These are phyloP conservation scores for Pseudogymnoascus verrucosus DNA, from an alignment of 2,329 filamentous ascomycete species.

Conservation along the genomic window DNA sequence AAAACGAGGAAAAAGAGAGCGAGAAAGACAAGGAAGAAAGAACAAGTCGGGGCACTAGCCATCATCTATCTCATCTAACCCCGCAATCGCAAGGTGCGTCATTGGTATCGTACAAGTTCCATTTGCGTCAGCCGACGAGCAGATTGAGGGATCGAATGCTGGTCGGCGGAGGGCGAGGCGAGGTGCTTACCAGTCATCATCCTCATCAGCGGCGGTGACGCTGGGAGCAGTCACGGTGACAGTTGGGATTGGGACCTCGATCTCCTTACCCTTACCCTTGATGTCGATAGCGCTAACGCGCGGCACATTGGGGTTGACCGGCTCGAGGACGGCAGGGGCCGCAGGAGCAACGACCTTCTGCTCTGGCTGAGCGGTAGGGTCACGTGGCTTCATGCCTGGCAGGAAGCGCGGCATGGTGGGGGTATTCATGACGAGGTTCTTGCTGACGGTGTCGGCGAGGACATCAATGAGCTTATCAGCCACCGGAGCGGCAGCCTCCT, in stretches of 20 bases:
- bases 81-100: neutral
- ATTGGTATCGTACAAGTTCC: neutral
- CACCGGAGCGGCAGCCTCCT: slow-evolving; percentile 12
- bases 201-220: neutral
- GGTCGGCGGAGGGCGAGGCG: neutral
- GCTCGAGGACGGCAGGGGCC: neutral
- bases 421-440: neutral
- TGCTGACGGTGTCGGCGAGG: neutral
- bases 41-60: neutral
- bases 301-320: neutral
- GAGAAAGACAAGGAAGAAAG: neutral
- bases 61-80: neutral
- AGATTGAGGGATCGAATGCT: neutral
- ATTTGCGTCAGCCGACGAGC: neutral
- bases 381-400: neutral
- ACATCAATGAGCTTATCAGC: slow-evolving; percentile 6
- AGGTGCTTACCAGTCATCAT: neutral
- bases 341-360: neutral
- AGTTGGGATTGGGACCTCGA: neutral
- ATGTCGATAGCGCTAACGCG: neutral
- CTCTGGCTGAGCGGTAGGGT: neutral
- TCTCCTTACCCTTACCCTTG: slow-evolving; percentile 4
- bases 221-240: neutral
- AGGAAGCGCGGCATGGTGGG: neutral
- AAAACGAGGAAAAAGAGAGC: neutral